Evolutionary conservation across 352 stramenopile species (phyloP).

Genomic region (Phytophthora tubulina): DNA sequence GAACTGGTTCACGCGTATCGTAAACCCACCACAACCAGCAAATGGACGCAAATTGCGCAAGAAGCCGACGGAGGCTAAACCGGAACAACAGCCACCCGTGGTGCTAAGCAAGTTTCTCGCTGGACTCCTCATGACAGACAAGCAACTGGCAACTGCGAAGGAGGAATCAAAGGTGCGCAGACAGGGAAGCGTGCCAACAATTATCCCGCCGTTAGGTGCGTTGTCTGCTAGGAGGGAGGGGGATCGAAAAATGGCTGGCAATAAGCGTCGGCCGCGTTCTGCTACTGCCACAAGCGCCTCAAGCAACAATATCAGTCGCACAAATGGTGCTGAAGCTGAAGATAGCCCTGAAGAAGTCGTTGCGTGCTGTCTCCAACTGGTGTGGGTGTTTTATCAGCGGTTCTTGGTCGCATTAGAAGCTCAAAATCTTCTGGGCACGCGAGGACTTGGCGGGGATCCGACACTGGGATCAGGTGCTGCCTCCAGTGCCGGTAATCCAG

Average conservation of each 20-base stretch:
- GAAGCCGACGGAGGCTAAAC: conserved; percentile 26
- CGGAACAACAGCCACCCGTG: neutral
- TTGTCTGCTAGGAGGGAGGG: conserved; percentile 1
- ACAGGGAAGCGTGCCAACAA: conserved; percentile 49
- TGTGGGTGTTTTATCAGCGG: conserved; percentile 67
- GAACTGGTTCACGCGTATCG: conserved; percentile 39
- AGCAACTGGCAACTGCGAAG: conserved; percentile 37
- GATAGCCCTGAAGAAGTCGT: conserved; percentile 24
- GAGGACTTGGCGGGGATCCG: conserved; percentile 26
- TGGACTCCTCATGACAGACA: conserved; percentile 49
- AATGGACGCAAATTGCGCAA: conserved; percentile 24
- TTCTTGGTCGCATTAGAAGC: conserved; percentile 67
- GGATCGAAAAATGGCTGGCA: conserved; percentile 3
- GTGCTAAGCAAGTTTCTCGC: conserved; percentile 43
- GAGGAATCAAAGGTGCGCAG: conserved; percentile 49
- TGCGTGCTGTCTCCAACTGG: conserved; percentile 44
- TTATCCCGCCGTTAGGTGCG: conserved; percentile 23
- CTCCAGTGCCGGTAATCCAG: conserved; percentile 14
- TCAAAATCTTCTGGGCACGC: conserved; percentile 26
- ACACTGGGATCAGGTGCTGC: neutral
- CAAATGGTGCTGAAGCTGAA: conserved; percentile 12
- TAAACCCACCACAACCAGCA: conserved; percentile 22
- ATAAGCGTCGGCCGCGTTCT: conserved; percentile 22
- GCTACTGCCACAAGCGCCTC: conserved; percentile 12
- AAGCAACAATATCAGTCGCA: neutral